Evolutionary conservation across 805 yeast genomes (phyloP), one percentile per base, ranked within the genome.

Genomic region (Suhomyces prunicola): DNA sequence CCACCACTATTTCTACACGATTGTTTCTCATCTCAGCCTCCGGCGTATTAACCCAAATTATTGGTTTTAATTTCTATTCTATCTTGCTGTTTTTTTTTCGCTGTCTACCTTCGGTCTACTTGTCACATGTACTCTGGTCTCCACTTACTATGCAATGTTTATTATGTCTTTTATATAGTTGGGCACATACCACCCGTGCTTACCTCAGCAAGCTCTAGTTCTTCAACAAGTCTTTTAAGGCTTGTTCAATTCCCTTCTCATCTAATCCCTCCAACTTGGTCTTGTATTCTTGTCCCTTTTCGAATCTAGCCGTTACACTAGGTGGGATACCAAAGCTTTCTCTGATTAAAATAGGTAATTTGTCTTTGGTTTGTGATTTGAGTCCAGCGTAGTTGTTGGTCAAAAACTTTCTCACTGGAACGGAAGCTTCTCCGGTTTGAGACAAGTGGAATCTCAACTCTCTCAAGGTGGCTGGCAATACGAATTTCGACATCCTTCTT

Each of bases 381-480:
- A 90, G 72, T n/a, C 74, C 63, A n/a, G 87, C 84, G 69, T 89
- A 89, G 63, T 84, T 76, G 52, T 79, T 75, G 47, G 80, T 70
- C 57, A 90, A 73, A 64, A 86, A 90, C 15, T 81, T 71, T 69
- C 90, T 83, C 61, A 88, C 74, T 6, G 87, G 83, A 8, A 74
- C 77, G 12, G 92, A 82, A 5, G 89, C 82, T 57, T 83, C 82
- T n/a, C 88, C 87, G n/a, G 86, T 79, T 70, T 87, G 94, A 31
- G 90, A 86, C 58, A 89, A 77, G 65, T 89, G 90, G 72, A 88
- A 87, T 70, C 96, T 82, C 64, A 90, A 77, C 76, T 90, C 96
- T 67, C 79, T 88, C 58, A 89, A 79, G 9, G 88, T 80, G 33
- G 72, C 67, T n/a, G 85, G 82, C 53, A 76, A 63, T 33, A 72